Conservation (phyloP, 2,329 filamentous ascomycete species). For the Fusarium verticillioides region DNA sequence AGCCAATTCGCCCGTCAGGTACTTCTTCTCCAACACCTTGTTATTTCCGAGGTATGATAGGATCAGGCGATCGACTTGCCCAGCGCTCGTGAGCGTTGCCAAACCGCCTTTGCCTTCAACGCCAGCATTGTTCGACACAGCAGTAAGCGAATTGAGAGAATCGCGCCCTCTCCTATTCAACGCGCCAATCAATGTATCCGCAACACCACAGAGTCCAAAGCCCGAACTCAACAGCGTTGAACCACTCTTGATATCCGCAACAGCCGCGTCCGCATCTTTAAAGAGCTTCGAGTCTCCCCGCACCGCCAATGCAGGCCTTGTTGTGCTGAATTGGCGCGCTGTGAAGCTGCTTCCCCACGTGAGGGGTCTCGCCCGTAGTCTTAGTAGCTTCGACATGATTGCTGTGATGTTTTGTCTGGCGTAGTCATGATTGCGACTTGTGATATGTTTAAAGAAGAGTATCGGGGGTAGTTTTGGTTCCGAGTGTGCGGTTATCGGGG, state of each 20-base stretch:
- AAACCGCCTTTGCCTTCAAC: conserved; percentile 75
- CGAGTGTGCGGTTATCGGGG: conserved; percentile 5
- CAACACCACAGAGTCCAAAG: conserved; percentile 84
- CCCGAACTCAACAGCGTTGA: conserved; percentile 79
- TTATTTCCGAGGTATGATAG: conserved; percentile 82
- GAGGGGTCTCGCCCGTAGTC: conserved; percentile 18
- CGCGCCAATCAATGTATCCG: conserved; percentile 78
- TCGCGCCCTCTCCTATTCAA: conserved; percentile 70
- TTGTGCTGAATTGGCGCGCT: conserved; percentile 36
- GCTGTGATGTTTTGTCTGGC: not conserved
- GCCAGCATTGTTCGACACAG: conserved; percentile 85
- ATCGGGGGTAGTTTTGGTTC: conserved; percentile 27
- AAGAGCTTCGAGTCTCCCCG: conserved; percentile 58
- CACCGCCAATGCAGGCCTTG: conserved; percentile 17
- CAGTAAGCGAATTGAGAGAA: conserved; percentile 74
- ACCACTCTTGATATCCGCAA: conserved; percentile 76
- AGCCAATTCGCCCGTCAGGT: conserved; percentile 77
- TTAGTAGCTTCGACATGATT: conserved; percentile 31
- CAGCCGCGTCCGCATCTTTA: conserved; percentile 71
- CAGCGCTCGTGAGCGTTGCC: conserved; percentile 73
- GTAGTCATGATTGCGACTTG: conserved; percentile 12
- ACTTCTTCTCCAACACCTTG: conserved; percentile 79
- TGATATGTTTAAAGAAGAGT: conserved; percentile 37
- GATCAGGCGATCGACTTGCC: conserved; percentile 78
- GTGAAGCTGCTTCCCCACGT: conserved; percentile 40